These are phyloP conservation scores for Solanum hybrid DNA, from an alignment of 305 asterid genomes.

Conservation along the genomic window DNA sequence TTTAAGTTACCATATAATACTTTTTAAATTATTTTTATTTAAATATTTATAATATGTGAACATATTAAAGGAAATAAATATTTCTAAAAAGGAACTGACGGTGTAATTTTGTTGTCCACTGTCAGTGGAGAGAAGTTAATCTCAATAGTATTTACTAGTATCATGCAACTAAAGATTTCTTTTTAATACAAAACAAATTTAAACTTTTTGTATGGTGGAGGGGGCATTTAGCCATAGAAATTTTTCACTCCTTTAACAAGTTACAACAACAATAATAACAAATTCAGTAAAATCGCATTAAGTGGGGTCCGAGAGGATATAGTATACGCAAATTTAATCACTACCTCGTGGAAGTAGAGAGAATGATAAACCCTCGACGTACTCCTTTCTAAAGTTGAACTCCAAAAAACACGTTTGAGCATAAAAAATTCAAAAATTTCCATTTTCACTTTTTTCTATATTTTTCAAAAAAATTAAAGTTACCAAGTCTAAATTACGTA, in stretches of 20 bases:
- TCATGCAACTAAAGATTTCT: background rate
- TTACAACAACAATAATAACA: background rate
- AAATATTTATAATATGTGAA: too few species aligned
- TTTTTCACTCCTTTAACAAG: background rate
- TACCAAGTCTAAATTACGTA: background rate
- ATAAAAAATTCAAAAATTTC: too few species aligned
- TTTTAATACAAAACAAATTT: background rate
- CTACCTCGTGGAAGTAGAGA: rapidly evolving
- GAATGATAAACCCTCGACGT: background rate
- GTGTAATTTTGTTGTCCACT: too few species aligned
- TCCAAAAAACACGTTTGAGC: too few species aligned
- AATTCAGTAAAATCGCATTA: background rate
- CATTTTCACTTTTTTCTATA: background rate
- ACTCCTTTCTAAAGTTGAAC: background rate
- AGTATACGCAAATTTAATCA: background rate
- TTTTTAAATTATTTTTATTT: too few species aligned
- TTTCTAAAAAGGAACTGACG: too few species aligned
- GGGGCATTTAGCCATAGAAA: background rate
- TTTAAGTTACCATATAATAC: too few species aligned
- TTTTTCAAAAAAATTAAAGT: background rate
- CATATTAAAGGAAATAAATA: too few species aligned
- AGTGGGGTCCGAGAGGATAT: rapidly evolving
- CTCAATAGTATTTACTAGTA: too few species aligned
- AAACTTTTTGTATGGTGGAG: background rate
- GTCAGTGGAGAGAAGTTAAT: too few species aligned